These are phyloP conservation scores for Butyriboletus loyo DNA, from an alignment of 768 basidiomycete species.

Conservation along the genomic window DNA sequence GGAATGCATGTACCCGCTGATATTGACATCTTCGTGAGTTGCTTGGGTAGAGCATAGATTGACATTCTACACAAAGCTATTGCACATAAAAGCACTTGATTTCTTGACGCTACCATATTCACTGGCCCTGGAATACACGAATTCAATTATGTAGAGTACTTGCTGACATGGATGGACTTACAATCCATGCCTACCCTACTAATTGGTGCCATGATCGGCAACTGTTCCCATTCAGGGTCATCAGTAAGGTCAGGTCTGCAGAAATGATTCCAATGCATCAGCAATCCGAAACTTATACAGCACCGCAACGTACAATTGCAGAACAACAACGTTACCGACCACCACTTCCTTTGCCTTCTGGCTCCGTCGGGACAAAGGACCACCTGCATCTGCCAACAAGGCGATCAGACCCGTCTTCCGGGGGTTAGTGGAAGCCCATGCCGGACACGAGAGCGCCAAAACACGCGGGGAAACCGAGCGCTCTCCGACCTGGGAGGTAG, in stretches of 20 bases:
- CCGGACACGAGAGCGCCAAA: constrained; percentile 44
- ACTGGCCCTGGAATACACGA: constrained; percentile 49
- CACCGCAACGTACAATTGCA: constrained; percentile 47
- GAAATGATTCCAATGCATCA: not conserved
- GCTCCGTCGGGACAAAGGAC: constrained; percentile 34
- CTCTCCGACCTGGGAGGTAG: constrained; percentile 25
- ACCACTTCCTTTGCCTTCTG: constrained; percentile 36
- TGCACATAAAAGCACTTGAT: constrained; percentile 53
- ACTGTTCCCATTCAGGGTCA: constrained; percentile 48
- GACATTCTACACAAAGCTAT: constrained; percentile 44
- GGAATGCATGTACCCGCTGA: constrained; percentile 16
- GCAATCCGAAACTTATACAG: not conserved
- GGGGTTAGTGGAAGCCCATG: constrained; percentile 25
- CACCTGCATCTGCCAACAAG: constrained; percentile 48
- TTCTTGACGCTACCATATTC: constrained; percentile 55
- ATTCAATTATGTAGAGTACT: not conserved
- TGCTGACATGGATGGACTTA: constrained; percentile 29
- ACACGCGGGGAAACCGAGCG: constrained; percentile 46
- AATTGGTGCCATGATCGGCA: constrained; percentile 42
- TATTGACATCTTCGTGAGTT: constrained; percentile 9
- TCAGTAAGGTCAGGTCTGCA: constrained; percentile 53
- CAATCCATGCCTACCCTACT: constrained; percentile 48
- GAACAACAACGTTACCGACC: constrained; percentile 47
- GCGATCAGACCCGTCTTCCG: constrained; percentile 40
- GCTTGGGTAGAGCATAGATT: constrained; percentile 45